phyloP scores from a whole-genome alignment of 116 monocot genomes.

The Dioscorea cayenensis region DNA sequence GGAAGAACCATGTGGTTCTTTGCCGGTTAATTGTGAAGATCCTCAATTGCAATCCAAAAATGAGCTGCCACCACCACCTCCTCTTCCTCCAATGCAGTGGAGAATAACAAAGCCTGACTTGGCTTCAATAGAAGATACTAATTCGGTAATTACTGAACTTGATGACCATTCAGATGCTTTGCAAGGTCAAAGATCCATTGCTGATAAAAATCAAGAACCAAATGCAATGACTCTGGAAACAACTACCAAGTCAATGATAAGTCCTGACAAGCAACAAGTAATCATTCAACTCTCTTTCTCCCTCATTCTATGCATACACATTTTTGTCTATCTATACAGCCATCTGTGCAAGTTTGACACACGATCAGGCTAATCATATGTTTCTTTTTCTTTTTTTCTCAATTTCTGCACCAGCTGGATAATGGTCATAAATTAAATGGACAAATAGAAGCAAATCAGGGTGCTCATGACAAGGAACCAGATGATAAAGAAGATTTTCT shows the following conservation, averaged over 20 bases:
- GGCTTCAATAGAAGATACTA: constrained; percentile 21
- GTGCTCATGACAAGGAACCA: constrained; percentile 15
- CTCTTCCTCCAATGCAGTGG: constrained; percentile 84
- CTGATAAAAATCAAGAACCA: constrained; percentile 5
- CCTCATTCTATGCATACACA: too few species aligned
- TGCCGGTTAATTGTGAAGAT: constrained; percentile 10
- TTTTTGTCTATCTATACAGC: too few species aligned
- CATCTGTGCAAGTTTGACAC: too few species aligned
- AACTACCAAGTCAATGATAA: constrained; percentile 2
- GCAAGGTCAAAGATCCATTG: constrained; percentile 12
- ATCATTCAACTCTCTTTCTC: not conserved
- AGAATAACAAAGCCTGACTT: constrained; percentile 26
- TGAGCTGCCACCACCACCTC: constrained; percentile 63
- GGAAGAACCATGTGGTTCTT: constrained; percentile 15
- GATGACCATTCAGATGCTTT: constrained; percentile 9
- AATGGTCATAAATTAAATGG: constrained; percentile 26
- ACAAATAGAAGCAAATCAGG: constrained; percentile 17
- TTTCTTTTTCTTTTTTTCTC: not conserved
- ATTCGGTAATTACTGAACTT: constrained; percentile 18
- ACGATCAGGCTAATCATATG: not conserved
- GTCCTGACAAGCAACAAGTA: constrained; percentile 21
- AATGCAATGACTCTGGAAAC: constrained; percentile 8
- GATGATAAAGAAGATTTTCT: constrained; percentile 50
- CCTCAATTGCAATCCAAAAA: constrained; percentile 17
- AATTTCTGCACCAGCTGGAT: constrained; percentile 22